phyloP scores from a whole-genome alignment of 305 asterid genomes.

The Rubia peregrina region DNA sequence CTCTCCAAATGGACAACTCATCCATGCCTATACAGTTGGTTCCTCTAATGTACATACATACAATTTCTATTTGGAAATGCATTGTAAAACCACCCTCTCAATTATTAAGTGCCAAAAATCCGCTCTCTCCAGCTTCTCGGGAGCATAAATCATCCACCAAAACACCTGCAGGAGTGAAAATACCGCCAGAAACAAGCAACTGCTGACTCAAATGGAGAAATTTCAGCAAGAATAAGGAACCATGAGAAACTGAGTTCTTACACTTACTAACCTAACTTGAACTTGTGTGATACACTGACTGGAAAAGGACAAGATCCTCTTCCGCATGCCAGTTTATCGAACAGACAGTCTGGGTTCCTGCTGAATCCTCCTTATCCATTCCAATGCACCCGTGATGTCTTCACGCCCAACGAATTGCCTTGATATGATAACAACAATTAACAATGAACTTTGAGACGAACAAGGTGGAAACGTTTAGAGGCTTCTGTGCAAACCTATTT shows the following conservation, averaged over 20 bases:
- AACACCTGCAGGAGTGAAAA: background rate
- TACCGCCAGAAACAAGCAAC: background rate
- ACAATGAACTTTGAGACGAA: background rate
- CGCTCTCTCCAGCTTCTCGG: background rate
- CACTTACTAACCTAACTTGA: conserved; percentile 12
- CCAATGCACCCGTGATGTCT: conserved; percentile 52
- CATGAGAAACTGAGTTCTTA: background rate
- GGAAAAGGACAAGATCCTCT: background rate
- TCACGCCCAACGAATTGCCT: conserved; percentile 64
- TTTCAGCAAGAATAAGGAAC: background rate
- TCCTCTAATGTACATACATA: background rate
- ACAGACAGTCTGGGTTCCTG: conserved; percentile 26
- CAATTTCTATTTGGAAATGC: background rate
- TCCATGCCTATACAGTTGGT: background rate
- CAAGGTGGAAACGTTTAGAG: background rate
- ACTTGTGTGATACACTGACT: conserved; percentile 1
- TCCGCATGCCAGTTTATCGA: conserved; percentile 14
- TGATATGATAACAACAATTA: conserved; percentile 16
- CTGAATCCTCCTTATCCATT: conserved; percentile 62
- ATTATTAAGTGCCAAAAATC: background rate
- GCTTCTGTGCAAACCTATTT: conserved; percentile 44
- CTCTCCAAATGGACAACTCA: background rate
- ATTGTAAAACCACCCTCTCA: background rate
- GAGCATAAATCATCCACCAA: background rate
- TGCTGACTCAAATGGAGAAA: background rate